These are phyloP conservation scores for Microbotryum silenes-acaulis DNA, from an alignment of 1,284 basidiomycete genomes.

Conservation along the genomic window DNA sequence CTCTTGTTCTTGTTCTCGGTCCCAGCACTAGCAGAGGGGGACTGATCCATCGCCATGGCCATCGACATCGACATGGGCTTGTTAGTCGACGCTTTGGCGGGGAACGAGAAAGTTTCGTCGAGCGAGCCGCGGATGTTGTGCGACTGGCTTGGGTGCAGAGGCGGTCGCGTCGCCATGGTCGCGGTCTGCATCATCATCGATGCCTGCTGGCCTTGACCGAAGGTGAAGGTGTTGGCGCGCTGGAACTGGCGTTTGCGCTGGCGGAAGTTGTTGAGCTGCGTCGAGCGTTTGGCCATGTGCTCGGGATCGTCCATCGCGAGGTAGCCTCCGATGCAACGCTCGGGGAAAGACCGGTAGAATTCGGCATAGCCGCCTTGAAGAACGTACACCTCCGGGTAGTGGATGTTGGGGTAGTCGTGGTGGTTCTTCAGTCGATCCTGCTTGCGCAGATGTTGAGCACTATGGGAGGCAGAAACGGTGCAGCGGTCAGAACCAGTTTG, in stretches of 20 bases:
- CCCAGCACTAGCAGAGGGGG: too few relatives aligned
- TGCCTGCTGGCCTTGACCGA: slow-evolving; percentile 26
- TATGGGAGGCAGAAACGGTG: slow-evolving; percentile 38
- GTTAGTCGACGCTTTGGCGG: neutral
- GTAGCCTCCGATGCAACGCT: slow-evolving; percentile 70
- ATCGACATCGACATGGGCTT: too few relatives aligned
- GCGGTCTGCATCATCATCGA: slow-evolving; percentile 15
- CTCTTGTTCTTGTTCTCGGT: too few relatives aligned
- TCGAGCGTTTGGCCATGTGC: slow-evolving; percentile 65
- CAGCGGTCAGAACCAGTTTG: neutral
- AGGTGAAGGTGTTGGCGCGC: slow-evolving; percentile 30
- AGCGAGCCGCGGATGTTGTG: slow-evolving; percentile 14
- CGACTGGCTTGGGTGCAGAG: neutral
- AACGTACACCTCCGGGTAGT: slow-evolving; percentile 95
- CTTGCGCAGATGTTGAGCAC: slow-evolving; percentile 84
- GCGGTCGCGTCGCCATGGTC: neutral
- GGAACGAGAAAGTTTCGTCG: slow-evolving; percentile 20
- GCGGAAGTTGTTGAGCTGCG: slow-evolving; percentile 85
- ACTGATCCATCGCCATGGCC: too few relatives aligned
- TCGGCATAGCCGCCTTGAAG: slow-evolving; percentile 90
- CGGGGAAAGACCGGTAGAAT: slow-evolving; percentile 63
- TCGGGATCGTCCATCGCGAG: slow-evolving; percentile 90
- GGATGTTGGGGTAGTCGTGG: slow-evolving; percentile 80
- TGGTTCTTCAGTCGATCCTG: slow-evolving; percentile 82
- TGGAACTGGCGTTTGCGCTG: slow-evolving; percentile 49